A percentile compares a stretch with the other conserved stretches of the same genome.
Conservation (phyloP, 208 protist species). For the Trypanosoma theileri region DNA sequence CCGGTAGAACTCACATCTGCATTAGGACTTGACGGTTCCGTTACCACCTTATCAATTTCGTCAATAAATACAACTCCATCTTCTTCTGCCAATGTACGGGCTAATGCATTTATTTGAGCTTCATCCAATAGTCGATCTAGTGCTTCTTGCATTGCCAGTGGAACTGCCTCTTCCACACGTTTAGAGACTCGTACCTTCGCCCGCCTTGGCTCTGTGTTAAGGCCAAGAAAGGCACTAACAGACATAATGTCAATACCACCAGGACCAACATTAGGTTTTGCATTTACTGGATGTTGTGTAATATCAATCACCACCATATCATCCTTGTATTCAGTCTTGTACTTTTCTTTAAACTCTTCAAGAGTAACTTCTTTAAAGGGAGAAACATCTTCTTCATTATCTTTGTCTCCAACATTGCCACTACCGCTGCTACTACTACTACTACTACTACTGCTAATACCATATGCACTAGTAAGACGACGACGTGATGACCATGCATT, state of each 20-base stretch:
- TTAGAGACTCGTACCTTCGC: conserved; percentile 65
- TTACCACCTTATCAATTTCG: conserved; percentile 98
- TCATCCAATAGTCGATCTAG: conserved; percentile 91
- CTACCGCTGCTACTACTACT: conserved; percentile 15
- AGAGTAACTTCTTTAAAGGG: conserved; percentile 45
- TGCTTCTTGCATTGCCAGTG: conserved; percentile 82
- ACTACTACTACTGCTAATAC: conserved; percentile 16
- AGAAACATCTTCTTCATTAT: conserved; percentile 21
- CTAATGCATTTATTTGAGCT: conserved; percentile 81
- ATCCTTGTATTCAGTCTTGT: conserved; percentile 67
- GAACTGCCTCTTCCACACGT: conserved; percentile 76
- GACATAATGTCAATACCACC: conserved; percentile 60
- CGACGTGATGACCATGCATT: conserved; percentile 59
- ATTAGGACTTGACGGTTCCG: conserved; percentile 49
- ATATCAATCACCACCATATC: conserved; percentile 81
- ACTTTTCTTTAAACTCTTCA: conserved; percentile 80
- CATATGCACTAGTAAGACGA: conserved; percentile 25
- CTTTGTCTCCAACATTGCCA: conserved; percentile 7
- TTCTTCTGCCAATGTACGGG: conserved; percentile 82
- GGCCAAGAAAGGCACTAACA: conserved; percentile 65
- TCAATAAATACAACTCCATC: conserved; percentile 98
- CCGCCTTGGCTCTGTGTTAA: conserved; percentile 43
- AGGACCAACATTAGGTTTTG: conserved; percentile 18
- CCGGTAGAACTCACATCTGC: conserved; percentile 92
- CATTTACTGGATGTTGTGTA: conserved; percentile 36